A percentile compares a stretch with the other conserved stretches of the same genome.
These are phyloP conservation scores for Cladosporium sp. DNA, from an alignment of 2,329 filamentous ascomycete species.

Conservation along the genomic window DNA sequence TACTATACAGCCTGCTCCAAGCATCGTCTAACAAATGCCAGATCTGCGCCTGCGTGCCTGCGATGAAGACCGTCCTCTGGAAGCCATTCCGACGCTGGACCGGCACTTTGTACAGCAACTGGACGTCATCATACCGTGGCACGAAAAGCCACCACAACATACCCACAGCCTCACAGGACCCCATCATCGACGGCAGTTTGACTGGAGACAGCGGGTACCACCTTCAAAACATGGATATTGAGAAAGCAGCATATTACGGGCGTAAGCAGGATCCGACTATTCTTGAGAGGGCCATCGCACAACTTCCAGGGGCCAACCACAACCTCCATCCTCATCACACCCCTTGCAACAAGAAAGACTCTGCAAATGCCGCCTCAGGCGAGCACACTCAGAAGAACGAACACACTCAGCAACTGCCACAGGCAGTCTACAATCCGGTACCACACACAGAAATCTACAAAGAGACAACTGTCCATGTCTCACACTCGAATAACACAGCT, in stretches of 20 bases:
- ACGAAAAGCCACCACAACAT: neutral
- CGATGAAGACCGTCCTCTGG: conserved; percentile 31
- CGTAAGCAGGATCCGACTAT: neutral
- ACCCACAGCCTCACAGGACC: neutral
- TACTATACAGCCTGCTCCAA: neutral
- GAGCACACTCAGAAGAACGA: neutral
- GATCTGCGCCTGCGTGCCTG: conserved; percentile 37
- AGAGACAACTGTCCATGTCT: conserved; percentile 5
- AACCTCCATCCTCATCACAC: neutral
- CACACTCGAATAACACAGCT: neutral
- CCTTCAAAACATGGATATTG: neutral
- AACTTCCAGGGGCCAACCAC: neutral
- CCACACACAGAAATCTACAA: neutral
- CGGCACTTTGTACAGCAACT: neutral
- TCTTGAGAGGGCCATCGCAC: conserved; percentile 6
- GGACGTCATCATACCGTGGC: neutral
- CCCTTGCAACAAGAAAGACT: neutral
- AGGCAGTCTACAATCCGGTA: neutral
- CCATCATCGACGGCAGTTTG: neutral
- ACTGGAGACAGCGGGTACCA: neutral
- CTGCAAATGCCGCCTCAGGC: too few relatives aligned
- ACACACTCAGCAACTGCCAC: neutral
- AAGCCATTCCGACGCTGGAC: conserved; percentile 1
- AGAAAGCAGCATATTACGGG: neutral
- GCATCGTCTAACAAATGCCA: conserved; percentile 10